A percentile compares a stretch with the other conserved stretches of the same genome.
Conservation (phyloP, 352 stramenopile species). For the Chrysophaeum taylorii region DNA sequence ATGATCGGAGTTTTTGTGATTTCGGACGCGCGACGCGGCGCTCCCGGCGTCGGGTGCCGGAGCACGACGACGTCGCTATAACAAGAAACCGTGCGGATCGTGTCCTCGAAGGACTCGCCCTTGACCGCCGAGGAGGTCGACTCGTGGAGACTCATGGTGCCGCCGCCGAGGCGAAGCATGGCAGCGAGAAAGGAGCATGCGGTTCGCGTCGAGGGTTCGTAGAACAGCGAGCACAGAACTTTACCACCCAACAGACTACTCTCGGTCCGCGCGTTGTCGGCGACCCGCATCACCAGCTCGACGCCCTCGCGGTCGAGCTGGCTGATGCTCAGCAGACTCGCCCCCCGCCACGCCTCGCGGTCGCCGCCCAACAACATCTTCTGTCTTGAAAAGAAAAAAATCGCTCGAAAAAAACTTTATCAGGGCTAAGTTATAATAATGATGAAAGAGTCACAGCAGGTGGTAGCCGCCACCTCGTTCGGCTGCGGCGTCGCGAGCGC, state of each 20-base stretch:
- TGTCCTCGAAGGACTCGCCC: conserved; percentile 93
- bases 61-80: conserved; percentile 88
- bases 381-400: too few relatives aligned
- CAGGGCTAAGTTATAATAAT: too few relatives aligned
- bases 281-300: conserved; percentile 34
- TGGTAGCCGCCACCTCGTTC: too few relatives aligned
- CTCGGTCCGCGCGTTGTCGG: conserved; percentile 37
- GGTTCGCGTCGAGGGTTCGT: conserved; percentile 94
- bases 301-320: conserved; percentile 46
- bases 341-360: too few relatives aligned
- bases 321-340: too few relatives aligned
- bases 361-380: too few relatives aligned
- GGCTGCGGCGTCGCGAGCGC: too few relatives aligned
- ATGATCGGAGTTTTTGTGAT: conserved; percentile 78
- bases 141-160: conserved; percentile 84
- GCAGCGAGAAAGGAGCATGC: conserved; percentile 93
- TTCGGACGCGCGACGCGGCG: conserved; percentile 49
- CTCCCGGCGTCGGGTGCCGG: conserved; percentile 76
- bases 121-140: conserved; percentile 87
- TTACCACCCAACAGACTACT: conserved; percentile 35
- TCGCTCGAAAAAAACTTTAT: too few relatives aligned
- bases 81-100: conserved; percentile 86
- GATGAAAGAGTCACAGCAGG: too few relatives aligned
- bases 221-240: conserved; percentile 92
- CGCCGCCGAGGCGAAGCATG: conserved; percentile 87